Base-by-base conservation (phyloP, 164 flowering plant species). In the Warburgia ugandensis region DNA sequence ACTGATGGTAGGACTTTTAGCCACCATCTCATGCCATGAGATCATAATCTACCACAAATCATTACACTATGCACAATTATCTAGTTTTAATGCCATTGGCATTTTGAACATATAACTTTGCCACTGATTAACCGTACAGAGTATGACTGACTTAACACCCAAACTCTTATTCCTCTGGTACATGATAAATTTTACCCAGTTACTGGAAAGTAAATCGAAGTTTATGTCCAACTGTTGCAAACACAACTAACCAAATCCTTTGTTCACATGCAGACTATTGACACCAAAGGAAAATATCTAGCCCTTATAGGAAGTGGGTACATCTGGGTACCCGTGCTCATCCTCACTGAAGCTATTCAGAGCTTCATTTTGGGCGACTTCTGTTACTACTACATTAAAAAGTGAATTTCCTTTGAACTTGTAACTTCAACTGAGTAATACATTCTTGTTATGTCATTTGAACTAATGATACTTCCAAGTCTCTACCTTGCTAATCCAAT, bases 351-450 rank as follows among this genome's bases (percentile, higher is more conserved):
- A 61, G 44, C 68, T 6, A 69, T 90, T 49, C 97, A 86, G 53
- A 79, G 94, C 4, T 80, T 80, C 56, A 90, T 90, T 52, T 63
- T 86, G 60, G 87, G 92, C 0, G 97, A 89, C 59, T 89, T 89
- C 58, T 89, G 97, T 60, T 90, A 84, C 66, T 86, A 84, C 62
- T 90, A 90, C 42, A 56, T 80, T 50, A 84, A 84, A 68, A 84
- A 91, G 97, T 86, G 20, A 58, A 45, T 28, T 35, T 7, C n/a
- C 6, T 20, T 13, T 33, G 49, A 38, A 16, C 16, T 31, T 42
- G 26, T 5, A 8, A 28, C 31, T n/a, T 17, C 26, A 3, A 1
- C 19, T 17, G 3, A 27, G 4, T 23, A 17, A 9, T 42, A 8
- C 30, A 31, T 29, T 11, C 28, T 10, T 35, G 1, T 23, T 14